Base-by-base conservation (phyloP, 345 rosid species). In the Citrus inodora region DNA sequence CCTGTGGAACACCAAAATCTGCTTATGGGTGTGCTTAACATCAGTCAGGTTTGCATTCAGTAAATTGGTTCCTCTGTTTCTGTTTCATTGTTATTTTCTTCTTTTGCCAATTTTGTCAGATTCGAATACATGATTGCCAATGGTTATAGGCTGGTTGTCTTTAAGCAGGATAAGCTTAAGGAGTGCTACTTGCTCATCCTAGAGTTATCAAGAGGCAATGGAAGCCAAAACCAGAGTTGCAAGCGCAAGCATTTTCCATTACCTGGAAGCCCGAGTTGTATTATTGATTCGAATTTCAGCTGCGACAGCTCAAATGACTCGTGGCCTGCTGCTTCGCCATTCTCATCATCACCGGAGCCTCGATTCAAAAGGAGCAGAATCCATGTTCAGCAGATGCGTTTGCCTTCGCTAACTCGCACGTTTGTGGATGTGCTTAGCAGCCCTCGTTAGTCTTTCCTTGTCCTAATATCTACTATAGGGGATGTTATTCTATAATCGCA, bases 351-450 rank as follows among this genome's bases (percentile, higher is more conserved):
- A 21, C 78, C 83, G 4, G 86, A 82, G 69, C 89, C 90, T 61
- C 77, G 42, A 53, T 75, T 86, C 80, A 93, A 95, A 81, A 88
- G 94, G 82, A 90, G 88, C 79, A 92, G 92, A 73, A 72, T 84
- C 35, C 88, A 85, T 62, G 91, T 88, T 75, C 97, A 90, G 82
- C 93, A 87, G 83, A 92, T 88, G 91, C 89, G 77, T 76, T 74
- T 92, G 86, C 89, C 95, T 69, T 82, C 90, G 25, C 69, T 83
- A 63, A 89, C 90, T 73, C 84, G 83, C 81, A 86, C 89, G 88
- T 88, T 87, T 82, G 87, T 87, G 78, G 88, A 90, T 82, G 91
- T 83, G 78, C 88, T 89, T 85, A 85, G 89, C 83, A 92, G 93
- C 81, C 93, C 90, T 79, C 93, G 58, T 76, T 91, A 87, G 86